Base-by-base conservation (phyloP, 139 green algal genomes). In the Coccomyxa sp. region DNA sequence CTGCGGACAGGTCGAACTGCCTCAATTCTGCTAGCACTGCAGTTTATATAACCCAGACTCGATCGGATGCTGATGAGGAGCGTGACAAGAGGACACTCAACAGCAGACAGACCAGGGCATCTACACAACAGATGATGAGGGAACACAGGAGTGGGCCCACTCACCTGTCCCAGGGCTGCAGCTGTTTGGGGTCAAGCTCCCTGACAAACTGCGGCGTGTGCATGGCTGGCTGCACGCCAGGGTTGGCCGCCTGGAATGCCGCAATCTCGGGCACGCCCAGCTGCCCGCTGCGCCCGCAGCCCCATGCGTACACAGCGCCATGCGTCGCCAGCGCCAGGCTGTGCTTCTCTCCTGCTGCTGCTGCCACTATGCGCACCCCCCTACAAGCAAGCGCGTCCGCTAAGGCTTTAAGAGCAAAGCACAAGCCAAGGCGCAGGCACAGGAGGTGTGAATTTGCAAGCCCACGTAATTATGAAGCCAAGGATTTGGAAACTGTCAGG, bases 191-290 rank as follows among this genome's bases (percentile, higher is more conserved):
- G 50, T 64, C 50, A 22, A 64, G 50, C 18, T 18, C 22, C 18
- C 5, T 64, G 50, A 64, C 50, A 64, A 18, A 22, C 50, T 64
- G 89, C 80, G 92, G 89, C 71, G 88, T 85, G 3, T 89, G 90
- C 44, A 81, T 50, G 33, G 84, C 73, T 35, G 83, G 70, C 18
- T 74, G 68, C 8, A 85, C 37, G 80, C 80, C 70, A 71, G 64
- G 29, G 75, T 77, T 31, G 31, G 18, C 10, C 6, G 3, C 22
- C 70, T 55, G 14, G 34, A 50, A 54, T 12, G 24, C 34, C 33
- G 70, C 70, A n/a, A 31, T 27, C 2, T 76, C 16, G 29, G 68
- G 18, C 1, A 29, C 16, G 38, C 38, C 44, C 38, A 77, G 44
- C 35, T 36, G 39, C 22, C 74, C 74, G n/a, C 27, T 36, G 24